Conservation (phyloP, 2,329 filamentous ascomycete species). For the Hypoxylon sp. region DNA sequence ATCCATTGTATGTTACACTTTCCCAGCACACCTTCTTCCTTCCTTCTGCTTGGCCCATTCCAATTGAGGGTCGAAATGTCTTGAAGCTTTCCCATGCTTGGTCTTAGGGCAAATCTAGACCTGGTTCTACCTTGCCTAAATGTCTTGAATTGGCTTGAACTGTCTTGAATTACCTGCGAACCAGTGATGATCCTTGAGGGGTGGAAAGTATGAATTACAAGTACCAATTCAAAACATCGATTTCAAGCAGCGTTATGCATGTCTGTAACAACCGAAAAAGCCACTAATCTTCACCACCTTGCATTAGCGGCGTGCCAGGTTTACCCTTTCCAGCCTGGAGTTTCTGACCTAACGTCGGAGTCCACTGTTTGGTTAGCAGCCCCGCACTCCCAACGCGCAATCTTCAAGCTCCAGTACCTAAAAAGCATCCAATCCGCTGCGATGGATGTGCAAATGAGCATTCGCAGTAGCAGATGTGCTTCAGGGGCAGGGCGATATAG, state of each 20-base stretch:
- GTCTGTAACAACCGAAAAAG: conserved; percentile 38
- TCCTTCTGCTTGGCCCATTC: conserved; percentile 12
- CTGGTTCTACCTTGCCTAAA: not conserved
- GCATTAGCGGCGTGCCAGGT: conserved; percentile 30
- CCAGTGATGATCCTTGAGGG: conserved; percentile 10
- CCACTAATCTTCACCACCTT: conserved; percentile 40
- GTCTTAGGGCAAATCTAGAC: conserved; percentile 16
- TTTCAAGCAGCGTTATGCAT: conserved; percentile 26
- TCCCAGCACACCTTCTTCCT: not conserved
- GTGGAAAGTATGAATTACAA: conserved; percentile 9
- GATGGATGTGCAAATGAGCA: conserved; percentile 15
- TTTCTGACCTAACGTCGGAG: conserved; percentile 4
- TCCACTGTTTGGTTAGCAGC: conserved; percentile 9
- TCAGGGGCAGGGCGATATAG: conserved; percentile 25
- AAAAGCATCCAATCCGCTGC: conserved; percentile 23
- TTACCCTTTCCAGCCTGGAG: not conserved
- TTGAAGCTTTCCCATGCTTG: conserved; percentile 11
- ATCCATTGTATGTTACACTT: conserved; percentile 1
- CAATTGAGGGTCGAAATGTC: conserved; percentile 12
- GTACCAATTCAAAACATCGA: conserved; percentile 22
- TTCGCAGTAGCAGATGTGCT: conserved; percentile 9
- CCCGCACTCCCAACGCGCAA: conserved; percentile 29
- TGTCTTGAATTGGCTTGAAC: conserved; percentile 6
- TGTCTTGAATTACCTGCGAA: not conserved
- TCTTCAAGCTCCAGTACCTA: conserved; percentile 26